These are phyloP conservation scores for Candolleomyces aberdarensis DNA, from an alignment of 768 basidiomycete species.

Conservation along the genomic window DNA sequence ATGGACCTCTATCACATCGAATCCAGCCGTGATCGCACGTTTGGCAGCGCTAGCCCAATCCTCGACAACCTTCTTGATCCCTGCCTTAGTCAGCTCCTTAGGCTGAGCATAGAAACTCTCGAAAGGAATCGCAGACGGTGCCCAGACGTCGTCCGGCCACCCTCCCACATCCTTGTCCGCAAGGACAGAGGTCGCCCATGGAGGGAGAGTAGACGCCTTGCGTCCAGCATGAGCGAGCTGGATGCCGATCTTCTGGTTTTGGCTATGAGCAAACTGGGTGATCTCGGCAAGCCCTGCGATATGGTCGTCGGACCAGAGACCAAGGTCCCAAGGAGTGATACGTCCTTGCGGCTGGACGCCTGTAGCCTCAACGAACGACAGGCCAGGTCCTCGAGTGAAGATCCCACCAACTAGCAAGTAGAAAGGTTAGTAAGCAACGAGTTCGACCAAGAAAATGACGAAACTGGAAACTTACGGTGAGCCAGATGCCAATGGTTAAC, in stretches of 20 bases:
- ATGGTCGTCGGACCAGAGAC: conserved; percentile 56
- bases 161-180: conserved; percentile 41
- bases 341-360: conserved; percentile 53
- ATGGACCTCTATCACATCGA: conserved; percentile 50
- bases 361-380: conserved; percentile 62
- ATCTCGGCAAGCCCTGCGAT: conserved; percentile 21
- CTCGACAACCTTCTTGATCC: conserved; percentile 52
- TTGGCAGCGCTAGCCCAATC: conserved; percentile 52
- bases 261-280: conserved; percentile 64
- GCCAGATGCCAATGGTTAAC: conserved; percentile 55
- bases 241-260: conserved; percentile 65
- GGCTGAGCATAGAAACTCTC: conserved; percentile 44
- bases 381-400: conserved; percentile 47
- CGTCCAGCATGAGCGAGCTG: conserved; percentile 76
- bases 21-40: conserved; percentile 54
- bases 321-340: conserved; percentile 59
- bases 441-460: background rate
- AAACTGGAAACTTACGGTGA: conserved; percentile 42
- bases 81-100: conserved; percentile 50
- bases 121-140: conserved; percentile 50
- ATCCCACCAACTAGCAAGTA: conserved; percentile 43
- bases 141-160: conserved; percentile 53
- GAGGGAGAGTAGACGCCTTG: conserved; percentile 60
- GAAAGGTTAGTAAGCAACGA: conserved; percentile 15
- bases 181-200: conserved; percentile 44